Evolutionary conservation across 2,329 filamentous ascomycete genomes (phyloP), one percentile per base, ranked within the genome.

Genomic region (Byssoonygena ceratinophila): DNA sequence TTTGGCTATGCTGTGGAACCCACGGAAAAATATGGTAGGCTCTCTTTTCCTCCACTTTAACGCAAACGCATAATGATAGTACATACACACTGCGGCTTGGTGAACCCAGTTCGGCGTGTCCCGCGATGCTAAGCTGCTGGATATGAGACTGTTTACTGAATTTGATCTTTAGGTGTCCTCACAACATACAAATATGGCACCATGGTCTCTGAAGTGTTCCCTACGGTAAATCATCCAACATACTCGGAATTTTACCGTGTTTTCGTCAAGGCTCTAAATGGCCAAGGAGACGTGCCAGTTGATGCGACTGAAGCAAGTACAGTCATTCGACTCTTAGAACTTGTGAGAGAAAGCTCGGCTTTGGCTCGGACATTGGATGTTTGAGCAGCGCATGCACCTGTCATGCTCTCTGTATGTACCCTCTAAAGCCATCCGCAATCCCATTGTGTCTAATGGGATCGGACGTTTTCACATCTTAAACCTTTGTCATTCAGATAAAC

Each of bases 231-330:
- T 63, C 81, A 83, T 0, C 66, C 67, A n/a, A 89, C 84, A 2
- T 92, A 87, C 66, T 72, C 73, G 20, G 76, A 78, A 60, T 84
- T 86, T 57, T 91, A 90, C 66, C 66, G 69, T 25, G 67, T 69
- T 50, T 69, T 81, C 54, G 76, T 72, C 2, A 70, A 72, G 40
- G 77, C 79, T 34, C 63, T 81, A 46, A 64, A 64, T n/a, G 76
- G n/a, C 14, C 68, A 76, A 59, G 73, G 69, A 0, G 68, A 73
- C 6, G 69, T 80, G 23, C 77, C 78, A 2, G 79, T 79, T 11
- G 76, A 73, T 56, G 71, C 76, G 2, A 71, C 69, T 41, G 74
- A 79, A 54, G 75, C 77, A 11, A 68, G 71, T 39, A 70, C 76
- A 59, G 74, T 81, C 4, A 73, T 82, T 57, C 71, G 68, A 52